These are phyloP conservation scores for Prunus padus DNA, from an alignment of 306 rosid genomes.

Conservation along the genomic window DNA sequence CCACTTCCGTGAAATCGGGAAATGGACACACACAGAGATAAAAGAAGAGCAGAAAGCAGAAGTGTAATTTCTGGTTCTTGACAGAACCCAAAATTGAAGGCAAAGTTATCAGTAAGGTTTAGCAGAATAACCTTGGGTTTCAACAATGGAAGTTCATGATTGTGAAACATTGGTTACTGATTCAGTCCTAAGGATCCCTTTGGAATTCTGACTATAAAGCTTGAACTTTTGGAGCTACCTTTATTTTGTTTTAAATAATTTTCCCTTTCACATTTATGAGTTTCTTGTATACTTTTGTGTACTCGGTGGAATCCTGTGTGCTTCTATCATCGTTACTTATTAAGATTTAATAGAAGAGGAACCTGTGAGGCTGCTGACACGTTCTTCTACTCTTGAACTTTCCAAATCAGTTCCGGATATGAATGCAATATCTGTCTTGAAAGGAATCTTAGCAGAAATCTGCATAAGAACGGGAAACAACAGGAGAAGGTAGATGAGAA, in stretches of 20 bases:
- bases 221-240: background rate
- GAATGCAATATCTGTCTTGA: slow-evolving; percentile 64
- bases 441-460: slow-evolving; percentile 81
- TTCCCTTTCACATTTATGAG: background rate
- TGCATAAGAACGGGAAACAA: slow-evolving; percentile 31
- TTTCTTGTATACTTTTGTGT: background rate
- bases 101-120: background rate
- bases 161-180: background rate
- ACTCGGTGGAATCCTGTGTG: background rate
- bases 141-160: background rate
- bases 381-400: slow-evolving; percentile 57
- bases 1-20: slow-evolving; percentile 3
- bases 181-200: background rate
- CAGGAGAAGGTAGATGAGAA: slow-evolving; percentile 10
- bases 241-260: background rate
- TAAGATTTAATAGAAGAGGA: slow-evolving; percentile 5
- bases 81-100: background rate
- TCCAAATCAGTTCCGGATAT: slow-evolving; percentile 64
- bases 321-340: background rate
- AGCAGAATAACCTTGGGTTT: background rate
- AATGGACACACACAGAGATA: background rate
- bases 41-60: background rate
- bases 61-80: background rate
- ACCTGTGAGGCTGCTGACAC: slow-evolving; percentile 82
- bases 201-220: background rate